Conservation (phyloP, 257 asterid species). For the Nicotiana benthamiana region DNA sequence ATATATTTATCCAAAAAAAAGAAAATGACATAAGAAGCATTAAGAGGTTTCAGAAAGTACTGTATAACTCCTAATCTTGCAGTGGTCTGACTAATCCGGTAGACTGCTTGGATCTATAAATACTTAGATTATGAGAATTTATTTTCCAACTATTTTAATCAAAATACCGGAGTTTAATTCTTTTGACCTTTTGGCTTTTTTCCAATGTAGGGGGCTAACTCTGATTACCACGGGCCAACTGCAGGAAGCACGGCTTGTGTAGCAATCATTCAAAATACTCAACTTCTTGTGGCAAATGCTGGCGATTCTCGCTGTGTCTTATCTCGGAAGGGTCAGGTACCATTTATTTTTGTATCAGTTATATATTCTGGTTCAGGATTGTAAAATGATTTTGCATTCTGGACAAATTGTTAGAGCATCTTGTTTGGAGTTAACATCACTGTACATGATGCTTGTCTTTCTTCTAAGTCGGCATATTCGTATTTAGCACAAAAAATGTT, state of each 20-base stretch:
- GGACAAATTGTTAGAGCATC: background rate
- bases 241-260: conserved; percentile 91
- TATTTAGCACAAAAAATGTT: conserved; percentile 2
- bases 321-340: conserved; percentile 75
- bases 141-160: background rate
- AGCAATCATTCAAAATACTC: conserved; percentile 51
- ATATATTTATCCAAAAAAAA: background rate
- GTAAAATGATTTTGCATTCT: background rate
- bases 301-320: conserved; percentile 93
- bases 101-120: background rate
- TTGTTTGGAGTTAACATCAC: background rate
- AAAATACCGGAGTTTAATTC: background rate
- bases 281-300: conserved; percentile 80
- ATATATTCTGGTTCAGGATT: background rate
- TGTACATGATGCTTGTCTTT: background rate
- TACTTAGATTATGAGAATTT: background rate
- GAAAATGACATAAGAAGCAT: background rate
- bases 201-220: conserved; percentile 42
- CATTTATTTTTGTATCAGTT: conserved; percentile 4
- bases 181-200: background rate
- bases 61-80: background rate
- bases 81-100: background rate
- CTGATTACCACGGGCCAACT: conserved; percentile 61
- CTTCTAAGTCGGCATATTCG: background rate
- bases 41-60: background rate